Conservation (phyloP, 345 rosid species). For the Carallia pectinifolia region DNA sequence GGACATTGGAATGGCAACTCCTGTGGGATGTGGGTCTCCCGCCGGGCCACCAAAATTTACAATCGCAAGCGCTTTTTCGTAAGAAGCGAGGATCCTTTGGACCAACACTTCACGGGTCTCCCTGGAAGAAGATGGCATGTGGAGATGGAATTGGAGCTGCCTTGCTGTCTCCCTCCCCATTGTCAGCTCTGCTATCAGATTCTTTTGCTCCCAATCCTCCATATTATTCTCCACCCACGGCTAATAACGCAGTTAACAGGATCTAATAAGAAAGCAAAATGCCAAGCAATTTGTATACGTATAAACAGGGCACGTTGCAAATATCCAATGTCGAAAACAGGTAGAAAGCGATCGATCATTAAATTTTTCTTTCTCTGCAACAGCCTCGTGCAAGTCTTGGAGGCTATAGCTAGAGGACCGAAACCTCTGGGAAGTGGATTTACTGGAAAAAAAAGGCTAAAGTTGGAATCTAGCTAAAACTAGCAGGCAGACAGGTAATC, state of each 20-base stretch:
- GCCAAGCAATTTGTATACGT: background rate
- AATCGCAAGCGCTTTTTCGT: slow-evolving; percentile 56
- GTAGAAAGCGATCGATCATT: too few species aligned
- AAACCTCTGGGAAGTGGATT: too few species aligned
- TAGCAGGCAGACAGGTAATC: too few species aligned
- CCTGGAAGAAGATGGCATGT: slow-evolving; percentile 38
- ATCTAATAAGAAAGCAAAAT: background rate
- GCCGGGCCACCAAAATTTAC: slow-evolving; percentile 27
- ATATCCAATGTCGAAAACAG: too few species aligned
- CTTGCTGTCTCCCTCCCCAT: slow-evolving; percentile 62
- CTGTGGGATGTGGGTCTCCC: slow-evolving; percentile 17
- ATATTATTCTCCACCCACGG: slow-evolving; percentile 26
- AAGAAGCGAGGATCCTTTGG: slow-evolving; percentile 54
- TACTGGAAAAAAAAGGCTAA: too few species aligned
- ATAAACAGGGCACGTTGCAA: too few species aligned
- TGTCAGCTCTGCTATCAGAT: slow-evolving; percentile 44
- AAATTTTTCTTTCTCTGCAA: too few species aligned
- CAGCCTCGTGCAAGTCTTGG: too few species aligned
- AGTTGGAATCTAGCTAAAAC: too few species aligned
- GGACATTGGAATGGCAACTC: slow-evolving; percentile 26
- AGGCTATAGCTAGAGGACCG: too few species aligned
- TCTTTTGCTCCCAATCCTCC: slow-evolving; percentile 58
- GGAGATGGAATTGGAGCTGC: slow-evolving; percentile 46
- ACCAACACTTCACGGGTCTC: slow-evolving; percentile 47
- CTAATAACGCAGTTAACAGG: background rate